Conservation (phyloP, 148 eudicot species). For the Vaccinium macrocarpon region DNA sequence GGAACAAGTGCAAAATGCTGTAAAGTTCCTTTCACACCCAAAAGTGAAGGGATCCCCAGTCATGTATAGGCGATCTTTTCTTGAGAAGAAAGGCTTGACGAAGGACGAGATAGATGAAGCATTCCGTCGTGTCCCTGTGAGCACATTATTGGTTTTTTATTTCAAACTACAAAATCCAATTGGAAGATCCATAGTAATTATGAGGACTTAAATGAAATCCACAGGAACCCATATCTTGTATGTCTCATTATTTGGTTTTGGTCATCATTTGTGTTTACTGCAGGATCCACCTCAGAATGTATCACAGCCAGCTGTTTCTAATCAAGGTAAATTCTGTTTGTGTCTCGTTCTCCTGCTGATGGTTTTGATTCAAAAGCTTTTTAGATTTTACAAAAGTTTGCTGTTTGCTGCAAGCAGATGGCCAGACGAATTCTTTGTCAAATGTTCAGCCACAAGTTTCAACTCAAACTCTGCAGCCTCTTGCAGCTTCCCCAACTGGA, state of each 20-base stretch:
- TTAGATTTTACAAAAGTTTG: background rate
- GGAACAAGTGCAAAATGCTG: conserved; percentile 92
- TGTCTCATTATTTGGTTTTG: background rate
- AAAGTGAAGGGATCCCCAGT: conserved; percentile 92
- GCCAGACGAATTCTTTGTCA: conserved; percentile 46
- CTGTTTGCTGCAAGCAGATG: conserved; percentile 38
- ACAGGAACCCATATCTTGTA: background rate
- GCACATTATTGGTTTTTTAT: conserved; percentile 19
- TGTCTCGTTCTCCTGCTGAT: background rate
- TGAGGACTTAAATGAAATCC: conserved; percentile 5
- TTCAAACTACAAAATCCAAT: background rate
- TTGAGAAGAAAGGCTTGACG: conserved; percentile 94
- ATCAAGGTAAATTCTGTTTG: conserved; percentile 51
- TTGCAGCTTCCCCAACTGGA: conserved; percentile 41
- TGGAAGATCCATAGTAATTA: background rate
- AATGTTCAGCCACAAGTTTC: conserved; percentile 48
- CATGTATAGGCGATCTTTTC: conserved; percentile 86
- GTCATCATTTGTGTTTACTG: conserved; percentile 11
- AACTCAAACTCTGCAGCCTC: conserved; percentile 54
- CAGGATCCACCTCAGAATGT: conserved; percentile 72
- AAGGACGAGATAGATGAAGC: conserved; percentile 99
- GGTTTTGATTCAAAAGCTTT: background rate
- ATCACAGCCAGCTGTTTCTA: conserved; percentile 46
- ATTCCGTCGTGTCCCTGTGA: conserved; percentile 94
- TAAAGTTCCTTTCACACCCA: conserved; percentile 91